phyloP scores from a whole-genome alignment of 805 yeast genomes.

The Metschnikowia baotianmanensis region DNA sequence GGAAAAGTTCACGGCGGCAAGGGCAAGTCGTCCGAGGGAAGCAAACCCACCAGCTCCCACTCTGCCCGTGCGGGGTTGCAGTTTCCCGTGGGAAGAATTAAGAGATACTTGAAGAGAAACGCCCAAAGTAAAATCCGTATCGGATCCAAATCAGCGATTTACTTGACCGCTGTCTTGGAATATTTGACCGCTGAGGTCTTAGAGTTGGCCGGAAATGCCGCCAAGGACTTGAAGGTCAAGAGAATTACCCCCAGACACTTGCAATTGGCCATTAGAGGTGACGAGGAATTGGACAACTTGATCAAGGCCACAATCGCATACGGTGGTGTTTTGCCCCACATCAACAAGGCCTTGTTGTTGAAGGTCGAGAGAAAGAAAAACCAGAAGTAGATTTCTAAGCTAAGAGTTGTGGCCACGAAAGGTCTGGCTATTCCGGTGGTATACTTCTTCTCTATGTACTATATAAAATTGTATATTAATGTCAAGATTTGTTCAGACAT shows the following conservation, averaged over 20 bases:
- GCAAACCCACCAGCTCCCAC: slow-evolving; percentile 78
- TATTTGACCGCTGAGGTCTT: slow-evolving; percentile 32
- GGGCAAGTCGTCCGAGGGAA: slow-evolving; percentile 78
- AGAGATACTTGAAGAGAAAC: slow-evolving; percentile 81
- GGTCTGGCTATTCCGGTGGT: slow-evolving; percentile 2
- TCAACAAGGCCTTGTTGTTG: slow-evolving; percentile 34
- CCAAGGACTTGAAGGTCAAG: slow-evolving; percentile 34
- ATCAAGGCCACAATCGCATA: slow-evolving; percentile 33
- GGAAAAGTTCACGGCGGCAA: slow-evolving; percentile 97
- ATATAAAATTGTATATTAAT: slow-evolving; percentile 20
- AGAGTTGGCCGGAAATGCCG: slow-evolving; percentile 34
- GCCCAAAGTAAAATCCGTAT: slow-evolving; percentile 83
- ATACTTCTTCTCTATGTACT: slow-evolving; percentile 14
- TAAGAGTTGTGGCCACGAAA: slow-evolving; percentile 1
- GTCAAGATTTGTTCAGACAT: slow-evolving; percentile 9
- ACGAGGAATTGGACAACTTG: slow-evolving; percentile 33
- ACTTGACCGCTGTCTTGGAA: slow-evolving; percentile 32
- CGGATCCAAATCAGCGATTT: slow-evolving; percentile 79
- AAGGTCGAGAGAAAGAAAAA: slow-evolving; percentile 31
- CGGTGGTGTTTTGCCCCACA: slow-evolving; percentile 36
- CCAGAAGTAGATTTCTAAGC: slow-evolving; percentile 15
- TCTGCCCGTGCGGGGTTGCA: slow-evolving; percentile 93
- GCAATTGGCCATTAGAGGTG: slow-evolving; percentile 34
- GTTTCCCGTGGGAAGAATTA: slow-evolving; percentile 98
- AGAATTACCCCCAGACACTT: slow-evolving; percentile 33